These are phyloP conservation scores for Pichia kluyveri DNA, from an alignment of 805 yeast species.

Conservation along the genomic window DNA sequence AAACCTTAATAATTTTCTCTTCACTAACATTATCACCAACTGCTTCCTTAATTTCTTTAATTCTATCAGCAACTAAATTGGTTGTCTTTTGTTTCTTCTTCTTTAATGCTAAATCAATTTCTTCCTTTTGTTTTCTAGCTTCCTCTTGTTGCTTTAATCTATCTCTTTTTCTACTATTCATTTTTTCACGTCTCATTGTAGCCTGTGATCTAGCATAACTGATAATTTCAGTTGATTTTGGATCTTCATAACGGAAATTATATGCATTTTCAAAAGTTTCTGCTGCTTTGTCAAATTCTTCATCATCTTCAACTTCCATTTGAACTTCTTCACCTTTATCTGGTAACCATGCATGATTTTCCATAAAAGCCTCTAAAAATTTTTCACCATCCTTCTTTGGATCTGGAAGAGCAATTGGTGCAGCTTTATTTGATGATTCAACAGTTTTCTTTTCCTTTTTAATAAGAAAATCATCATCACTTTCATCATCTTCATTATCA, in stretches of 20 bases:
- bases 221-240: slow-evolving; percentile 80
- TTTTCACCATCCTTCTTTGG: slow-evolving; percentile 52
- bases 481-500: slow-evolving; percentile 35
- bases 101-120: slow-evolving; percentile 51
- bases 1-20: slow-evolving; percentile 49
- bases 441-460: slow-evolving; percentile 42
- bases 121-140: slow-evolving; percentile 40
- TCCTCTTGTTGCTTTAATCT: slow-evolving; percentile 62
- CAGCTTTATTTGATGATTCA: slow-evolving; percentile 13
- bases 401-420: slow-evolving; percentile 47
- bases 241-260: slow-evolving; percentile 92
- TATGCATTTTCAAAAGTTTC: slow-evolving; percentile 88
- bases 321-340: slow-evolving; percentile 43
- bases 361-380: slow-evolving; percentile 66
- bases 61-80: slow-evolving; percentile 66
- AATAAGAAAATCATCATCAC: slow-evolving; percentile 39
- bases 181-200: slow-evolving; percentile 74
- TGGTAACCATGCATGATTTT: slow-evolving; percentile 86
- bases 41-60: slow-evolving; percentile 54
- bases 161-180: slow-evolving; percentile 68
- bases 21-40: slow-evolving; percentile 58
- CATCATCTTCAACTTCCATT: slow-evolving; percentile 53
- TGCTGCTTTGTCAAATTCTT: slow-evolving; percentile 85
- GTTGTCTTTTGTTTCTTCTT: slow-evolving; percentile 70
- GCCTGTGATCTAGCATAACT: slow-evolving; percentile 94